Conservation (phyloP, 2,329 filamentous ascomycete species). For the Phaeosphaeriaceae sp. region DNA sequence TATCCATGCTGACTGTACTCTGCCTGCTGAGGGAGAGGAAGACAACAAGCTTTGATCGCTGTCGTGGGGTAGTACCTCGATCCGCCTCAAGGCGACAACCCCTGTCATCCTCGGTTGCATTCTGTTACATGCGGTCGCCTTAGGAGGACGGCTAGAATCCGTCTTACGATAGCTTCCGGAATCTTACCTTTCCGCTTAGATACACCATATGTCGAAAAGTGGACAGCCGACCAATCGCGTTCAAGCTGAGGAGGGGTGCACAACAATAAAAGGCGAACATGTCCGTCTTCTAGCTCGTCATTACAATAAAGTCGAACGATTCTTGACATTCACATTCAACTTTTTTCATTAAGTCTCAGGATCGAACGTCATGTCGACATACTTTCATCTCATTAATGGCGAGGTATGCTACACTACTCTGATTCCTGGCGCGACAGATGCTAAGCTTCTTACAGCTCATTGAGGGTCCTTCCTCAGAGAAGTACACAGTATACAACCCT, state of each 20-base stretch:
- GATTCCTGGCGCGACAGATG: not conserved
- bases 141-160: not conserved
- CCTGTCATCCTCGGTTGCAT: not conserved
- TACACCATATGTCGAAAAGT: not conserved
- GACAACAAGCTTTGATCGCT: not conserved
- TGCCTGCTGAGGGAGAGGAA: not conserved
- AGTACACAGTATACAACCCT: slow-evolving; percentile 20
- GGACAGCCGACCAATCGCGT: not conserved
- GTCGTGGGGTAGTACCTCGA: not conserved
- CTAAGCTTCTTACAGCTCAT: slow-evolving; percentile 11
- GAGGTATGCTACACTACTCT: slow-evolving; percentile 7
- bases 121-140: not conserved
- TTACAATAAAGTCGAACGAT: not conserved
- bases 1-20: not conserved
- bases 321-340: not conserved
- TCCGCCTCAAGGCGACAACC: not conserved
- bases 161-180: not conserved
- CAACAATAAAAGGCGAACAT: not conserved
- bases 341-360: not conserved
- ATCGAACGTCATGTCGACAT: not conserved
- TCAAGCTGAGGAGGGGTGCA: not conserved
- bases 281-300: not conserved
- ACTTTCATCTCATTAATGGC: slow-evolving; percentile 23
- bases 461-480: slow-evolving; percentile 19
- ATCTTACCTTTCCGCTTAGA: no score